A percentile compares a stretch with the other conserved stretches of the same genome.
Conservation (phyloP, 148 eudicot genomes). For the Polygonum aviculare region DNA sequence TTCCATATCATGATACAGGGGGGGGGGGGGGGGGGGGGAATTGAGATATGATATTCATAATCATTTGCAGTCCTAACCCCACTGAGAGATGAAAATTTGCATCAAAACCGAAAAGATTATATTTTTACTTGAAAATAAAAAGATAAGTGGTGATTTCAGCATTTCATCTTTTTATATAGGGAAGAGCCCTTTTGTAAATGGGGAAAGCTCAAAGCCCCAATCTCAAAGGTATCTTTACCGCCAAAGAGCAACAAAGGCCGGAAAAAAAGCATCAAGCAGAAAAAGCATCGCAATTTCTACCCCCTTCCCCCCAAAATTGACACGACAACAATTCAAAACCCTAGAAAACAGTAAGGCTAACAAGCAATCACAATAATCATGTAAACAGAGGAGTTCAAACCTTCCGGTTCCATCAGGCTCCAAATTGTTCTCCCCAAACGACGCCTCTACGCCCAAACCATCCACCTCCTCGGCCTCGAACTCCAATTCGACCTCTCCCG, state of each 20-base stretch:
- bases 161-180: constrained; percentile 18
- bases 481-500: constrained; percentile 15
- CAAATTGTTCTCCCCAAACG: constrained; percentile 65
- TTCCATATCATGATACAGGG: not conserved
- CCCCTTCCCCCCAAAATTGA: not conserved
- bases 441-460: constrained; percentile 30
- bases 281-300: not conserved
- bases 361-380: not conserved
- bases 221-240: constrained; percentile 19
- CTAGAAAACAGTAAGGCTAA: not conserved
- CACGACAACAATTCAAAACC: not conserved
- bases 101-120: not conserved
- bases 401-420: constrained; percentile 55
- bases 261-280: not conserved
- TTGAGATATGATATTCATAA: not conserved
- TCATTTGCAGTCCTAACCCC: not conserved
- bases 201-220: constrained; percentile 19
- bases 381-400: constrained; percentile 18
- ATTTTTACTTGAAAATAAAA: not conserved
- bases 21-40: not conserved
- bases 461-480: constrained; percentile 12
- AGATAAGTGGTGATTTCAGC: constrained; percentile 16
- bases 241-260: not conserved
- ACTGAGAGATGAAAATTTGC: not conserved
- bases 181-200: constrained; percentile 13